Base-by-base conservation (phyloP, 352 stramenopile genomes). In the Aphanomyces cochlioides region DNA sequence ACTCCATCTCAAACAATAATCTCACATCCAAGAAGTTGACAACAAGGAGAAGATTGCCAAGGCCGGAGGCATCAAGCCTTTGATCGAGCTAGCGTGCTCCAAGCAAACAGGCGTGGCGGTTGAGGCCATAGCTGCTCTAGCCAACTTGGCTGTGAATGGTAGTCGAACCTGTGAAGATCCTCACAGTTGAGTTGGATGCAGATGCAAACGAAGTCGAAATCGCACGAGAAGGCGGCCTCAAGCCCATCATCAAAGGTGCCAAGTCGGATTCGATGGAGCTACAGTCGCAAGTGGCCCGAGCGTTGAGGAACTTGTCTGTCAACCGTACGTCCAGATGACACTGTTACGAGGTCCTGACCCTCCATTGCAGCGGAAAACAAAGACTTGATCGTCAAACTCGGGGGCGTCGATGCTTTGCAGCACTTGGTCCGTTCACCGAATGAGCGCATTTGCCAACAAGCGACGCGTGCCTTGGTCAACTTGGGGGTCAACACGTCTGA, bases 111-210 rank as follows among this genome's bases (percentile, higher is more conserved):
- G 79, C 47, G 92, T 97, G 34, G 82, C 83, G 0, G 86, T 97
- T 17, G 92, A 97, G 72, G 92, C 93, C 40, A 92, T 98, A 53
- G 93, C 93, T n/a, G 93, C 93, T 21, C 78, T 98, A 21, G 93
- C 93, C 60, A 98, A 98, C 74, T 75, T 98, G 41, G 94, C 94
- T 12, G 94, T 98, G 17, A 97, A 98, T 66, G 92, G 88, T 97
- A 74, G 56, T 28, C 21, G 19, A 4, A 1, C 50, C 17, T 6
- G 45, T 8, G 19, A 41, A 72, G 1, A 3, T 10, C 6, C 50
- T 50, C 41, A 47, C 15, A 58, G 38, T 12, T 54, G 2, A 73
- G 47, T 12, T 5, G 13, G 38, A 6, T 50, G 5, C 47, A 97
- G 90, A 98, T 72, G 83, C 87, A 5, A 98, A 97, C 74, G 92